Base-by-base conservation (phyloP, 345 rosid genomes). In the Theobroma cacao region DNA sequence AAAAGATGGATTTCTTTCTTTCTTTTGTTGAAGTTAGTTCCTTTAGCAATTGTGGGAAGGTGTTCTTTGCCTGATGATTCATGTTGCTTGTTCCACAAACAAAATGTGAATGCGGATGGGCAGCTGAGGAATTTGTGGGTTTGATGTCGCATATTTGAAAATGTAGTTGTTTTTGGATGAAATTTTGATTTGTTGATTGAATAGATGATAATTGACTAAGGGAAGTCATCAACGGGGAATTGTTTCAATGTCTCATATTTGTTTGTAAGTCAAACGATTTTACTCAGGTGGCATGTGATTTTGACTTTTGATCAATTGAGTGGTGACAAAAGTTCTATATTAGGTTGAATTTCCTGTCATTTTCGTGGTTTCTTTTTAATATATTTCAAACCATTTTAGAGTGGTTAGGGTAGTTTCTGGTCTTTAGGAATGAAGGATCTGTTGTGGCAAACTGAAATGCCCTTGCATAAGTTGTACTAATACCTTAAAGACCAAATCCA, bases 181-280 rank as follows among this genome's bases (percentile, higher is more conserved):
- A 70, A 30, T 18, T 64, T 30, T 47, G 38, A 28, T 12, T 28
- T 1, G 14, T 28, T 15, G 56, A 15, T 47, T 43, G 14, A 47
- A 69, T 47, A 24, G 12, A 14, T 45, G 2, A 43, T 43, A 24
- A 18, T 28, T 45, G n/a, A 17, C 22, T 8, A 28, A 47, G 24
- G 36, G 56, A 15, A 47, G 38, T 8, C 14, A 15, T 69, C n/a
- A 17, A 36, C 50, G 36, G 36, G 43, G 7, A 52, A 55, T 26
- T 30, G 50, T 38, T 74, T 56, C 22, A 56, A 30, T 60, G 15
- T 72, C 62, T 18, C 40, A 41, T 26, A 60, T 43, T 75, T 24
- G 73, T 26, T 68, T 33, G 4, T 48, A 34, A 43, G 78, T 75
- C 43, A 75, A 75, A 30, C 55, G 36, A 75, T 17, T 59, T 41